Evolutionary conservation across 2,329 filamentous ascomycete genomes (phyloP).

Genomic region (Hymenoscyphus infarciens): DNA sequence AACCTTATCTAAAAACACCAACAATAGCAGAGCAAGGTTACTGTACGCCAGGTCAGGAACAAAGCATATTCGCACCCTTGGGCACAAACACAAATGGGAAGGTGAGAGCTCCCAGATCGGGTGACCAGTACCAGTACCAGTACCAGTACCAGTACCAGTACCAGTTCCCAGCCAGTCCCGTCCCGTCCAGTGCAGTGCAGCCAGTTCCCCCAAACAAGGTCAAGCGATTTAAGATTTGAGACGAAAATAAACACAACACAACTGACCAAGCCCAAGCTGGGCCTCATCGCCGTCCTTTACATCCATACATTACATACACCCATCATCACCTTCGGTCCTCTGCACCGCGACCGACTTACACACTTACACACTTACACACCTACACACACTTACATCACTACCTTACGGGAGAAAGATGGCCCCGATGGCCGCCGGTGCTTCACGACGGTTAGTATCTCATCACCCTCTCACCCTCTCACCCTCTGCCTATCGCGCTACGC

Average conservation of each 20-base stretch:
- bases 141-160: too few relatives aligned
- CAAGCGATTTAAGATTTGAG: slow-evolving; percentile 18
- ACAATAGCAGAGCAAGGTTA: background rate
- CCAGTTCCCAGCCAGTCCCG: background rate
- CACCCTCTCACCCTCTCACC: slow-evolving; percentile 1
- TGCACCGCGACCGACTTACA: background rate
- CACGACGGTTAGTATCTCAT: slow-evolving; percentile 27
- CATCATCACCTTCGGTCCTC: background rate
- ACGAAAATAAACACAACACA: slow-evolving; percentile 13
- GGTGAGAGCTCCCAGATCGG: slow-evolving; percentile 14
- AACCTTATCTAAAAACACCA: background rate
- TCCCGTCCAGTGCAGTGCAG: too few relatives aligned
- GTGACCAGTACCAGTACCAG: too few relatives aligned
- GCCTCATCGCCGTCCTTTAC: background rate
- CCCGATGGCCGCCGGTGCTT: slow-evolving; percentile 30
- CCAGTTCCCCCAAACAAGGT: slow-evolving; percentile 13
- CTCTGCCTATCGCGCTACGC: slow-evolving; percentile 8
- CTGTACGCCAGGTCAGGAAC: slow-evolving; percentile 9
- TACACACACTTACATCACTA: slow-evolving; percentile 3
- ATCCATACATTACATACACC: slow-evolving; percentile 1
- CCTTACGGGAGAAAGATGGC: slow-evolving; percentile 14
- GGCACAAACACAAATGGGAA: slow-evolving; percentile 14
- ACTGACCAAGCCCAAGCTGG: background rate
- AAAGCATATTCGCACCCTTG: background rate
- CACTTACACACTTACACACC: background rate